Percentiles rank a stretch among this genome's conserved stretches.
phyloP scores from a whole-genome alignment of 139 green algal genomes.

The Ulvella scutata region DNA sequence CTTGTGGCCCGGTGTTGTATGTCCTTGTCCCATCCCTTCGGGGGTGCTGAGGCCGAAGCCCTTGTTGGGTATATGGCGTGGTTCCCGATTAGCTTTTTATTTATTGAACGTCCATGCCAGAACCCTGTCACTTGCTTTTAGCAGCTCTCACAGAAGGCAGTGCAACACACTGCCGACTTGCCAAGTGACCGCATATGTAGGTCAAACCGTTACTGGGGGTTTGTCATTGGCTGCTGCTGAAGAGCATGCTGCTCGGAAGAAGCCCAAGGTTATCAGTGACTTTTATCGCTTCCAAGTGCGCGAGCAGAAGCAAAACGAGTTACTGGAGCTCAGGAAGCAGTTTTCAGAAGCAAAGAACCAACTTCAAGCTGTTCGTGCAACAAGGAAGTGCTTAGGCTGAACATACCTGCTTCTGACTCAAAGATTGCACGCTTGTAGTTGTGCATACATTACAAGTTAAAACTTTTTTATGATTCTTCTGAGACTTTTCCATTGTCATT shows the following conservation, averaged over 20 bases:
- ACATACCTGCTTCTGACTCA: no score
- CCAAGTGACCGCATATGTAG: neutral
- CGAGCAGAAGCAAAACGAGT: neutral
- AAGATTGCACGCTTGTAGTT: no score
- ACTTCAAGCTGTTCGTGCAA: neutral
- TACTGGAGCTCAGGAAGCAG: neutral
- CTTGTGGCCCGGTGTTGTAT: neutral
- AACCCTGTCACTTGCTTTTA: neutral
- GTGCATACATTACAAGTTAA: no score
- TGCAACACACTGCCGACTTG: neutral
- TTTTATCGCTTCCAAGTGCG: neutral
- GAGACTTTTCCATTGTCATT: no score
- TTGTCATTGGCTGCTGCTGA: neutral
- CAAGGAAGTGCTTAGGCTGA: neutral
- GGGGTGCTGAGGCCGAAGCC: no score
- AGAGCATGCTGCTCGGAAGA: neutral
- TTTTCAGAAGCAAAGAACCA: constrained; percentile 2
- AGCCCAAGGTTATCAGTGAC: neutral
- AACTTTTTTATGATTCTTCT: no score
- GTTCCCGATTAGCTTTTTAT: neutral
- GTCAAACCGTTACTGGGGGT: neutral
- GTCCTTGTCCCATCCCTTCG: no score
- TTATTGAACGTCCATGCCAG: neutral
- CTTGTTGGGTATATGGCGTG: neutral
- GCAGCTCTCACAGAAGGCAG: neutral